Evolutionary conservation across 164 flowering plant species (phyloP).

Genomic region (Cinnamomum chago): DNA sequence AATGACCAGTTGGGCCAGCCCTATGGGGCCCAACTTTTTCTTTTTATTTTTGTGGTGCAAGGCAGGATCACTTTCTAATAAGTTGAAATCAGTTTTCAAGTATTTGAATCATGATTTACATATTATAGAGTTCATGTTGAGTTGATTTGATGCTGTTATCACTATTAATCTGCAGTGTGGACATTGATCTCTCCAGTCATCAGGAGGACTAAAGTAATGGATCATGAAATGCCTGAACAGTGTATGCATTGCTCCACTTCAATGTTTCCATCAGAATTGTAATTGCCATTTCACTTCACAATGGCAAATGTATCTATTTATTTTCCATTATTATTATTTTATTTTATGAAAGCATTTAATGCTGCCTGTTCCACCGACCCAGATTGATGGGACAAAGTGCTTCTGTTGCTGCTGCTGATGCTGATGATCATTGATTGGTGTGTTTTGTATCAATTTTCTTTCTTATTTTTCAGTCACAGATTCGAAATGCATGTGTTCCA

Average conservation of each 20-base stretch:
- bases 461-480: neutral
- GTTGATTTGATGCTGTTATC: neutral
- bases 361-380: neutral
- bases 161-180: constrained; percentile 57
- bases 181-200: constrained; percentile 55
- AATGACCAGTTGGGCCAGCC: neutral
- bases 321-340: neutral
- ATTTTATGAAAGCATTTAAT: neutral
- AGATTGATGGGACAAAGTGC: neutral
- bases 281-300: neutral
- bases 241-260: constrained; percentile 14
- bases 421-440: too few relatives aligned
- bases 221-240: constrained; percentile 32
- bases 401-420: neutral
- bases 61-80: too few relatives aligned
- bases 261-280: neutral
- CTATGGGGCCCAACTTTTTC: neutral
- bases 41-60: too few relatives aligned
- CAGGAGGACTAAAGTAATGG: constrained; percentile 39
- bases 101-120: neutral
- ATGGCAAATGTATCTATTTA: neutral
- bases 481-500: neutral
- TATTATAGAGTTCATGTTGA: neutral
- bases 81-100: neutral
- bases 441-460: neutral